A percentile compares a stretch with the other conserved stretches of the same genome.
These are phyloP conservation scores for Austroboletus niveus DNA, from an alignment of 1,284 basidiomycete species.

Conservation along the genomic window DNA sequence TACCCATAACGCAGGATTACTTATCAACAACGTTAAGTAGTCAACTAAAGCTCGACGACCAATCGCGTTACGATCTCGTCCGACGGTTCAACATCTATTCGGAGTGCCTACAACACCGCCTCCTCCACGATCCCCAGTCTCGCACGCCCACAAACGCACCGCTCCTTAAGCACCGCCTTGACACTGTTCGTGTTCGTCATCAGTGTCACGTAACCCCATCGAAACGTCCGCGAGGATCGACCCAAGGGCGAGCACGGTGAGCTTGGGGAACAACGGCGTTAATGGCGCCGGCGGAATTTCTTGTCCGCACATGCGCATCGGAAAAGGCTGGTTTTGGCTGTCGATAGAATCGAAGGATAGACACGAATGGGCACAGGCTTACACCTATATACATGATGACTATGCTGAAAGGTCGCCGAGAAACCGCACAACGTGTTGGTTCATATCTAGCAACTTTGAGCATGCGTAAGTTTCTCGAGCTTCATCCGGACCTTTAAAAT, in stretches of 20 bases:
- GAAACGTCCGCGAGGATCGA: constrained; percentile 68
- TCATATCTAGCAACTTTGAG: too few relatives aligned
- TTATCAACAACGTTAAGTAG: too few relatives aligned
- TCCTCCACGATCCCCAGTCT: constrained; percentile 7
- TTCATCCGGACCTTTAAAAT: too few relatives aligned
- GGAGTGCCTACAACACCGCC: constrained; percentile 48
- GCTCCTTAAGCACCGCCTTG: constrained; percentile 42
- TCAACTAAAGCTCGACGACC: too few relatives aligned
- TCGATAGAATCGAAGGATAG: background rate
- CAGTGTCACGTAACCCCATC: constrained; percentile 74
- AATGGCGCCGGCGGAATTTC: constrained; percentile 17
- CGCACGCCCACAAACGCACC: constrained; percentile 1
- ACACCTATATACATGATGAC: too few relatives aligned
- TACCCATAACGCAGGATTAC: too few relatives aligned
- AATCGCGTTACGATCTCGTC: too few relatives aligned
- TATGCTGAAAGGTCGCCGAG: too few relatives aligned
- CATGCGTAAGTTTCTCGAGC: too few relatives aligned
- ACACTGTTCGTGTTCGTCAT: constrained; percentile 78
- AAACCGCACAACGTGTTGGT: too few relatives aligned
- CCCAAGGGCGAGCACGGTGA: constrained; percentile 57
- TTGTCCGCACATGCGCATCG: background rate
- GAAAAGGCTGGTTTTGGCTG: too few relatives aligned
- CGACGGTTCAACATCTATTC: constrained; percentile 38
- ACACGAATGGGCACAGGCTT: too few relatives aligned
- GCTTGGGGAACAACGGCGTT: constrained; percentile 48